These are phyloP conservation scores for Apiotrichum montevideense DNA, from an alignment of 1,284 basidiomycete species.

Conservation along the genomic window DNA sequence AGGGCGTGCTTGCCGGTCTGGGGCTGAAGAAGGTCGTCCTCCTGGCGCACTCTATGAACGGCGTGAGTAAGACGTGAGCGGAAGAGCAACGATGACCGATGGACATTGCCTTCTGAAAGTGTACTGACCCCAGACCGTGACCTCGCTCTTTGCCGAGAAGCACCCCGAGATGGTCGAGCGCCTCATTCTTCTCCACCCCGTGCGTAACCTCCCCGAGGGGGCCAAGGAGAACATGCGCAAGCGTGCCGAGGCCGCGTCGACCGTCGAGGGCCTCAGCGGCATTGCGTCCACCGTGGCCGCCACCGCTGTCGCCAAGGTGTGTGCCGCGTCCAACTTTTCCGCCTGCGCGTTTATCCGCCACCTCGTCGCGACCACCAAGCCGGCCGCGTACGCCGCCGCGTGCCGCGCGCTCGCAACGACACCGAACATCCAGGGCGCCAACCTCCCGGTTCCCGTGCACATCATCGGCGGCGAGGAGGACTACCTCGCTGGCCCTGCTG, in stretches of 20 bases:
- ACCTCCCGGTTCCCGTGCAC: slow-evolving; percentile 15
- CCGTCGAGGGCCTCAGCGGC: slow-evolving; percentile 16
- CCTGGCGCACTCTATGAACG: slow-evolving; percentile 32
- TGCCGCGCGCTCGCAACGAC: slow-evolving; percentile 21
- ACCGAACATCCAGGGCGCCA: slow-evolving; percentile 14
- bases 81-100: slow-evolving; percentile 11
- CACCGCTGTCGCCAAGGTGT: slow-evolving; percentile 20
- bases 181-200: slow-evolving; percentile 28
- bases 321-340: slow-evolving; percentile 13
- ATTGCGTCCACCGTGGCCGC: slow-evolving; percentile 23
- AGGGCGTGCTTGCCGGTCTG: slow-evolving; percentile 17
- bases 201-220: slow-evolving; percentile 21
- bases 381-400: slow-evolving; percentile 24
- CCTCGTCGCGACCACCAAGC: slow-evolving; percentile 24
- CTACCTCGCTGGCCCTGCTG: slow-evolving; percentile 24
- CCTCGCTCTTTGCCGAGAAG: slow-evolving; percentile 20
- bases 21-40: slow-evolving; percentile 20
- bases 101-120: no score
- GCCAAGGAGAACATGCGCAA: slow-evolving; percentile 21
- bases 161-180: slow-evolving; percentile 21
- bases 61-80: slow-evolving; percentile 13
- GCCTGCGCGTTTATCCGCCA: slow-evolving; percentile 25
- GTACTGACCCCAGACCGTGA: slow-evolving; percentile 20
- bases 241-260: slow-evolving; percentile 19
- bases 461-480: slow-evolving; percentile 29